Conservation (phyloP, 805 yeast species). For the Wickerhamomyces subpelliculosus region DNA sequence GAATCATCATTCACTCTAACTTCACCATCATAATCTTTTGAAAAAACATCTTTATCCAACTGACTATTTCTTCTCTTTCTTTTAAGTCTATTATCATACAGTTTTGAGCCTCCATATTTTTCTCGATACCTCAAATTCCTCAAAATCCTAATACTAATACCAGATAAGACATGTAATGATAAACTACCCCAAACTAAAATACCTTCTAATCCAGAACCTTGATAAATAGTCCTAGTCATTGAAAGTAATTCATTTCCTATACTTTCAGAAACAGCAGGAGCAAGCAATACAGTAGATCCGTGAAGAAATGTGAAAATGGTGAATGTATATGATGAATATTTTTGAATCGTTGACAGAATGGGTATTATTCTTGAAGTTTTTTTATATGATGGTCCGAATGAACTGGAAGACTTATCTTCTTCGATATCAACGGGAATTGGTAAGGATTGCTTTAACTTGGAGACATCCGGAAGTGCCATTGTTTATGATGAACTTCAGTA, state of each 20-base stretch:
- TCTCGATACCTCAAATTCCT: conserved; percentile 23
- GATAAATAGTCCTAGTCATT: conserved; percentile 57
- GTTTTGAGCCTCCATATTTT: conserved; percentile 17
- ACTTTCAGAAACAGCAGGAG: conserved; percentile 42
- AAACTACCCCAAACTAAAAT: conserved; percentile 40
- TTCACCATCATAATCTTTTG: conserved; percentile 7
- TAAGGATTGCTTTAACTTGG: not conserved
- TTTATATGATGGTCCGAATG: not conserved
- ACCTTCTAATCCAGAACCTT: conserved; percentile 43
- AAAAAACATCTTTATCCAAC: conserved; percentile 12
- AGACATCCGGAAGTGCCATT: not conserved
- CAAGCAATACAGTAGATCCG: conserved; percentile 41
- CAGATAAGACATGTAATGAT: conserved; percentile 45
- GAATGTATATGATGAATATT: conserved; percentile 55
- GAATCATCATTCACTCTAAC: conserved; percentile 31
- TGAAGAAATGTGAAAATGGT: conserved; percentile 53
- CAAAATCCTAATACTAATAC: conserved; percentile 37
- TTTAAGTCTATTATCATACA: conserved; percentile 18
- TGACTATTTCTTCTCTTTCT: conserved; percentile 8
- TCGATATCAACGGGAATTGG: not conserved
- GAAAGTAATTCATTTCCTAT: conserved; percentile 49
- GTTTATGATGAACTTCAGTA: not conserved
- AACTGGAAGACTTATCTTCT: not conserved
- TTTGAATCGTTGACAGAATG: conserved; percentile 33
- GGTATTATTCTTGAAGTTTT: conserved; percentile 9